These are phyloP conservation scores for Rosa multiflora DNA, from an alignment of 306 rosid species.

Conservation along the genomic window DNA sequence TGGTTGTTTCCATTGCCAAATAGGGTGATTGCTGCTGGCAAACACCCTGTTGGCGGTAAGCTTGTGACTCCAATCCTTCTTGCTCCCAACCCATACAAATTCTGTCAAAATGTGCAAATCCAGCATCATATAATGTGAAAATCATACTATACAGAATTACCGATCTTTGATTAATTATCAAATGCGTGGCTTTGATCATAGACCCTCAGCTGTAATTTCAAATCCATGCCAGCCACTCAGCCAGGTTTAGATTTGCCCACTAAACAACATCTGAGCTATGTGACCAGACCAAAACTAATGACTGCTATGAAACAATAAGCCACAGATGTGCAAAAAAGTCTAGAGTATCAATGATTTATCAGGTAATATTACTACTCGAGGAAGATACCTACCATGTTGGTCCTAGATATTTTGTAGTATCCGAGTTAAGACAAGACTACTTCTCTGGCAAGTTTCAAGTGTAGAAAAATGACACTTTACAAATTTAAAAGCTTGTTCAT, in stretches of 20 bases:
- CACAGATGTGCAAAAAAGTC: no score
- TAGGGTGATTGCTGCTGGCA: constrained; percentile 50
- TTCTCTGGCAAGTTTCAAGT: not conserved
- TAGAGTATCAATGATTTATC: not conserved
- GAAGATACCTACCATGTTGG: not conserved
- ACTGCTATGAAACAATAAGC: not conserved
- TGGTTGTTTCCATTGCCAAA: constrained; percentile 58
- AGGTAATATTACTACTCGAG: not conserved
- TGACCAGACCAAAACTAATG: not conserved
- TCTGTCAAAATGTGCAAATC: constrained; percentile 36
- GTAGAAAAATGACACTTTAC: not conserved
- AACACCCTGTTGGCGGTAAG: constrained; percentile 58
- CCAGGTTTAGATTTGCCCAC: not conserved
- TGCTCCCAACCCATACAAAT: constrained; percentile 51
- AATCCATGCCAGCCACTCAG: not conserved
- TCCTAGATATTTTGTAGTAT: not conserved
- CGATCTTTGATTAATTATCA: not conserved
- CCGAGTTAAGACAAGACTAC: not conserved
- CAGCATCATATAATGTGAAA: not conserved
- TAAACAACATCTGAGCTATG: not conserved
- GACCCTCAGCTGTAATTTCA: not conserved
- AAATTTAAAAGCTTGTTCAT: not conserved
- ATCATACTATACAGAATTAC: not conserved
- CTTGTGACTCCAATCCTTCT: constrained; percentile 52
- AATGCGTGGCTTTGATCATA: not conserved